Conservation (phyloP, 352 stramenopile genomes). For the Aphanomyces stellatus region DNA sequence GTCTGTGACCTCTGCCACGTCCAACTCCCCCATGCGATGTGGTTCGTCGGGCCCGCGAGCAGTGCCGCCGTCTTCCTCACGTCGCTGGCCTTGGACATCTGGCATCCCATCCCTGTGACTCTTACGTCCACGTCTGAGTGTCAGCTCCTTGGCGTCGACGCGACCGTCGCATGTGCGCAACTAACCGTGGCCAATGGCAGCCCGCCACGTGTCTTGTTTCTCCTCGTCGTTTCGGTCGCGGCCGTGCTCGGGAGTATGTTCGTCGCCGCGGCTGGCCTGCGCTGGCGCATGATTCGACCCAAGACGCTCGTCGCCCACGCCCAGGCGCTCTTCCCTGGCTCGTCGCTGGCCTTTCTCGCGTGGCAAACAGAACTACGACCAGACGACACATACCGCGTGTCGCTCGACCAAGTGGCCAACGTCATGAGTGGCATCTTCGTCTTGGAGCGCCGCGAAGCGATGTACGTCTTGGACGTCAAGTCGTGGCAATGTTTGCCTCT, state of each 20-base stretch:
- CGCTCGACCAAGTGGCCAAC: not conserved
- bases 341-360: not conserved
- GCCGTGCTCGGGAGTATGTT: not conserved
- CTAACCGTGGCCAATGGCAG: not conserved
- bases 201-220: no score
- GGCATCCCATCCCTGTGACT: not conserved
- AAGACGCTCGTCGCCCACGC: not conserved
- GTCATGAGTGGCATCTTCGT: not conserved
- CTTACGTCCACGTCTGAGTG: not conserved
- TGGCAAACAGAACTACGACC: not conserved
- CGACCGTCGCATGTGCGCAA: not conserved
- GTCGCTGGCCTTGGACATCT: not conserved
- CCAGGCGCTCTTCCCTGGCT: not conserved
- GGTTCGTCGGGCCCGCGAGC: not conserved
- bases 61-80: not conserved
- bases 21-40: not conserved
- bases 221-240: no score
- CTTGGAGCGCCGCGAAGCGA: not conserved
- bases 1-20: not conserved
- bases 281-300: not conserved
- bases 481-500: not conserved
- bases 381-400: not conserved
- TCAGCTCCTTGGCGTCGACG: not conserved
- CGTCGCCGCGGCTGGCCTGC: not conserved
- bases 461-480: constrained; percentile 5